Conservation (phyloP, 2,329 filamentous ascomycete species). For the Pseudogymnoascus sp. region DNA sequence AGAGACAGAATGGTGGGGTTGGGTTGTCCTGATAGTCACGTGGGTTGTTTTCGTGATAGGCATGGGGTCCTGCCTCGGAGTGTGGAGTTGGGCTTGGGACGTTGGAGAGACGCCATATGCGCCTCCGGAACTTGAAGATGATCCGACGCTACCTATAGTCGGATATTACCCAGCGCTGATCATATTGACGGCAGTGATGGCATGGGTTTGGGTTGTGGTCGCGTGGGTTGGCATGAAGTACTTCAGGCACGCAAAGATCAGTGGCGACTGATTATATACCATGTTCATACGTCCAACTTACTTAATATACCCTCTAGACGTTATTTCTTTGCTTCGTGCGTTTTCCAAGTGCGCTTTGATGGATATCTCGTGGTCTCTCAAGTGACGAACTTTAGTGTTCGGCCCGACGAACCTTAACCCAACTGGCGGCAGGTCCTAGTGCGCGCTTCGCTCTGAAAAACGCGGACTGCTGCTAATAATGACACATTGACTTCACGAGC, state of each 20-base stretch:
- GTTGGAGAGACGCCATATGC: conserved; percentile 93
- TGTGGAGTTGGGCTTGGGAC: conserved; percentile 99
- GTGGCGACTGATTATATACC: conserved; percentile 6
- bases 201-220: conserved; percentile 96
- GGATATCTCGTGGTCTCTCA: not conserved
- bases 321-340: not conserved
- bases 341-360: not conserved
- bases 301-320: conserved; percentile 6
- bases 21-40: conserved; percentile 81
- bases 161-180: conserved; percentile 95
- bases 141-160: conserved; percentile 86
- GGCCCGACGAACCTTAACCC: not conserved
- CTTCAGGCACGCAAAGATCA: conserved; percentile 90
- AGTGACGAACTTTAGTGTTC: not conserved
- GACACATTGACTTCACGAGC: not conserved
- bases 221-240: conserved; percentile 99
- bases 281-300: conserved; percentile 1
- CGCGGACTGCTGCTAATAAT: not conserved
- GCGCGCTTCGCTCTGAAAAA: not conserved
- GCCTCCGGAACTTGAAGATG: conserved; percentile 89
- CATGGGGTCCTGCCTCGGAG: conserved; percentile 88
- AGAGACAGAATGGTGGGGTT: conserved; percentile 97
- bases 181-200: conserved; percentile 89
- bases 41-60: conserved; percentile 95
- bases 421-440: not conserved